Percentiles rank a stretch among this genome's conserved stretches.
phyloP scores from a whole-genome alignment of 805 yeast genomes.

The Ogataea zsoltii region DNA sequence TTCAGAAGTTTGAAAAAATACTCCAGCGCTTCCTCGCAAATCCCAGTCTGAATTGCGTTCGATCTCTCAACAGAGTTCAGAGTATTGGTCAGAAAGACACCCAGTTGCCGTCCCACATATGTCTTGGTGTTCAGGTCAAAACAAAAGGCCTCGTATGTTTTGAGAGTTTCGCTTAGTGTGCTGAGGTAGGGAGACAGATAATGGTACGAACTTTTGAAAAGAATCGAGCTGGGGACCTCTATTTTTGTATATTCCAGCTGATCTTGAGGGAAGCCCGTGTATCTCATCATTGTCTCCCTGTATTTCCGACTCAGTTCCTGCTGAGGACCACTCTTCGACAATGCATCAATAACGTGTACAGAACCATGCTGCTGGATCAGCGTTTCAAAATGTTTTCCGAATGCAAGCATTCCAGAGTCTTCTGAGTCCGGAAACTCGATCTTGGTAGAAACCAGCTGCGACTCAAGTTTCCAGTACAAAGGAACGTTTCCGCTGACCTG shows the following conservation, averaged over 20 bases:
- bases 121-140: slow-evolving; percentile 37
- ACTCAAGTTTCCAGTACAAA: slow-evolving; percentile 53
- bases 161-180: slow-evolving; percentile 32
- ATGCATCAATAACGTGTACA: slow-evolving; percentile 49
- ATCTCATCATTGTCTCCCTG: slow-evolving; percentile 26
- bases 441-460: slow-evolving; percentile 45
- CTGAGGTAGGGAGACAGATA: slow-evolving; percentile 24
- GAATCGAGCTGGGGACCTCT: slow-evolving; percentile 37
- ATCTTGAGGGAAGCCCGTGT: slow-evolving; percentile 15
- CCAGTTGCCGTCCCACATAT: slow-evolving; percentile 49
- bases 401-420: slow-evolving; percentile 56
- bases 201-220: slow-evolving; percentile 33
- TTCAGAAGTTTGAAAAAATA: slow-evolving; percentile 47
- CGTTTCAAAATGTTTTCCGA: slow-evolving; percentile 49
- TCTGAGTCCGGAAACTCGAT: slow-evolving; percentile 50
- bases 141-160: slow-evolving; percentile 48
- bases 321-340: slow-evolving; percentile 43
- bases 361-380: slow-evolving; percentile 50
- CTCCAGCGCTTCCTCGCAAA: slow-evolving; percentile 50
- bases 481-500: slow-evolving; percentile 57
- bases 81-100: slow-evolving; percentile 51
- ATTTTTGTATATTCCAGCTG: slow-evolving; percentile 36
- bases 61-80: slow-evolving; percentile 51
- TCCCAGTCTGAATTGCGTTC: slow-evolving; percentile 46
- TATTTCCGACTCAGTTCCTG: slow-evolving; percentile 46